Conservation (phyloP, 176 grass and related monocot genomes). For the Oryza meyeriana region DNA sequence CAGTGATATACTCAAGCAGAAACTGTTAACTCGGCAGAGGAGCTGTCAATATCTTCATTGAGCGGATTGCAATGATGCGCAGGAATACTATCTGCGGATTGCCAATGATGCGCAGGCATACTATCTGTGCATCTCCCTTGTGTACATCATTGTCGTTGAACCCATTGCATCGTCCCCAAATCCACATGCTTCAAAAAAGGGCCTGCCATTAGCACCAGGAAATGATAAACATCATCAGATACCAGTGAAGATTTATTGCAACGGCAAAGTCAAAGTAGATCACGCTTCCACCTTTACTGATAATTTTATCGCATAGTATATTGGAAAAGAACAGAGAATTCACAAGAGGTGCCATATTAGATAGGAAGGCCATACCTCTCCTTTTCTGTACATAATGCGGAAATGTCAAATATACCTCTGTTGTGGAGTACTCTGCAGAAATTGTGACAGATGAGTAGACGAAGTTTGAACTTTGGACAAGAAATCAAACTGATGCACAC, state of each 20-base stretch:
- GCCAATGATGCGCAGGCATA: background rate
- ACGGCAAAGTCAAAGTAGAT: background rate
- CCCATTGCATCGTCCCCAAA: constrained; percentile 77
- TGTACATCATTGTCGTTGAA: constrained; percentile 97
- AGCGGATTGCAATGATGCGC: background rate
- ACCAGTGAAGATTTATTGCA: background rate
- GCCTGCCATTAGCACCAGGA: constrained; percentile 38
- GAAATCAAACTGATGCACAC: constrained; percentile 1
- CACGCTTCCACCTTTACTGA: background rate
- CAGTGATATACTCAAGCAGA: background rate
- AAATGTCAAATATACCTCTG: constrained; percentile 94
- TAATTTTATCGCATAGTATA: background rate
- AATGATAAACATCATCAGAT: background rate
- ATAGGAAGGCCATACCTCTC: constrained; percentile 54
- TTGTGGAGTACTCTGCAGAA: constrained; percentile 61
- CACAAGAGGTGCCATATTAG: background rate
- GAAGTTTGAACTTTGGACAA: constrained; percentile 15
- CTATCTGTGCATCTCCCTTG: constrained; percentile 35
- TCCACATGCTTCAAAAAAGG: constrained; percentile 81
- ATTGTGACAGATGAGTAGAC: constrained; percentile 21
- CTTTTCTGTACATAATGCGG: constrained; percentile 70
- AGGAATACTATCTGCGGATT: constrained; percentile 8
- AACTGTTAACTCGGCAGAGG: constrained; percentile 1
- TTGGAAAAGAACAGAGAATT: background rate
- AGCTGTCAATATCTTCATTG: background rate